Base-by-base conservation (phyloP, 2,329 filamentous ascomycete genomes). In the Mariannaea sp. region DNA sequence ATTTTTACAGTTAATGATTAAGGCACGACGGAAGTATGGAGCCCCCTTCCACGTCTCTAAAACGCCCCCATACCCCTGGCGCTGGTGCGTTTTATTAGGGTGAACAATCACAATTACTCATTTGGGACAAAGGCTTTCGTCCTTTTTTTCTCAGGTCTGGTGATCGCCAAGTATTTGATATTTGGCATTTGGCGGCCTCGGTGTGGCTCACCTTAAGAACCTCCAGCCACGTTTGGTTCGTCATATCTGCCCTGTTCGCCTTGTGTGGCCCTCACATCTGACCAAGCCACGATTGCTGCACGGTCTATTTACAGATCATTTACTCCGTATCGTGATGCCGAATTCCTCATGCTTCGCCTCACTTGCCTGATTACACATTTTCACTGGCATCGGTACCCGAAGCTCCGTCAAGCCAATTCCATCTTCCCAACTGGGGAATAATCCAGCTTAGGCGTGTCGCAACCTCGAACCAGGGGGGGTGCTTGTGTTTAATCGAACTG, bases 391-490 rank as follows among this genome's bases (percentile, higher is more conserved):
- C 27, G 39, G 47, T 53, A 52, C 45, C 17, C 36, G 16, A 41
- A 17, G 14, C 56, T 57, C 60, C 60, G 36, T 59, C 52, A 27
- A 47, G 38, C 27, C 32, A 40, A 39, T 12, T 13, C 13, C 42
- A 48, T 48, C 53, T 42, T 64, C 48, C 61, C 65, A 64, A 65
- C 61, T 61, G 36, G 61, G 55, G 61, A 55, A 35, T 50, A 46
- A 19, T 33, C 38, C 52, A 42, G 40, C 29, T 5, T n/a, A 10
- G 5, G 9, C 9, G 5, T 32, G 29, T 5, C 3, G 16, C n/a
- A 27, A 22, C 19, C 12, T 3, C 38, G 19, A 29, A 40, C 50
- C 42, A 27, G 32, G 33, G 35, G 44, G 14, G n/a, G n/a, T n/a
- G n/a, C n/a, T n/a, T n/a, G n/a, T n/a, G n/a, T n/a, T n/a, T n/a